These are phyloP conservation scores for Linnemannia hyalina DNA, from an alignment of 192 early-diverging fungal species.

Conservation along the genomic window DNA sequence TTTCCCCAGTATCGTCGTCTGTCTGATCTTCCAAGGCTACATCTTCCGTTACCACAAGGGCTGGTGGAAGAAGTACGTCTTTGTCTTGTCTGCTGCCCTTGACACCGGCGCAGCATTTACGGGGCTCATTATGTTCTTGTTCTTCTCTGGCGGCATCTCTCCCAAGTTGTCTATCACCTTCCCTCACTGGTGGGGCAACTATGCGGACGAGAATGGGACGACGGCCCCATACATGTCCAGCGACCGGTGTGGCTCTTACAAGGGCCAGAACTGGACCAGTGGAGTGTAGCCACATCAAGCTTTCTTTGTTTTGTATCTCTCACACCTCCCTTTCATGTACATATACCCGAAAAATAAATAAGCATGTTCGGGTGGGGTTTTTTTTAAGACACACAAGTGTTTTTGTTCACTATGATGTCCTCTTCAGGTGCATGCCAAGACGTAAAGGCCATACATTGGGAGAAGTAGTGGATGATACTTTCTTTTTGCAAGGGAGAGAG, in stretches of 20 bases:
- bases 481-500: not conserved
- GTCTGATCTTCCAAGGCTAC: conserved; percentile 66
- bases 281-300: not conserved
- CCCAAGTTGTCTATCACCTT: not conserved
- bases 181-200: conserved; percentile 8
- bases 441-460: not conserved
- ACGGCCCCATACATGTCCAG: conserved; percentile 21
- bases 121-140: conserved; percentile 55
- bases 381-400: not conserved
- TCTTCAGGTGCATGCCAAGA: not conserved
- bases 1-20: conserved; percentile 20
- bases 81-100: conserved; percentile 70
- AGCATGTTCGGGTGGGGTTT: not conserved
- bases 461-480: not conserved
- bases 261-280: conserved; percentile 5
- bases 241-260: conserved; percentile 18
- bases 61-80: conserved; percentile 77
- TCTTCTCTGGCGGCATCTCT: conserved; percentile 60
- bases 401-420: not conserved
- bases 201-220: not conserved
- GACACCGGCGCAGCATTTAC: conserved; percentile 66
- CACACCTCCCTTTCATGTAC: not conserved
- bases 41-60: conserved; percentile 60
- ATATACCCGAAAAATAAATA: not conserved
- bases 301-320: not conserved